Base-by-base conservation (phyloP, 352 stramenopile genomes). In the Phytophthora colocasiae region DNA sequence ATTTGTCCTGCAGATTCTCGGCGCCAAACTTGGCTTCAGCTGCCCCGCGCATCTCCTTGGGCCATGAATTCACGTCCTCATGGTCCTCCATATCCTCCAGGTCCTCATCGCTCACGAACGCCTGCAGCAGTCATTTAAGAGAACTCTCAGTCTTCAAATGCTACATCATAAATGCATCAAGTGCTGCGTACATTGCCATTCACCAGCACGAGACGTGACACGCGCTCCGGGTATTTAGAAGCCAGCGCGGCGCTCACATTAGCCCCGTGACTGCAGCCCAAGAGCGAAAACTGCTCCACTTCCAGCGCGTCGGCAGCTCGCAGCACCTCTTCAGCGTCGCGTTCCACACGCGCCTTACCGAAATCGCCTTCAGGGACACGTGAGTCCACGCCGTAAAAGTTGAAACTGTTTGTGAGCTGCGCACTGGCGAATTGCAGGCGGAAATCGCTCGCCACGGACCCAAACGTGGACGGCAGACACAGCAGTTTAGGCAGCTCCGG, bases 41-140 rank as follows among this genome's bases (percentile, higher is more conserved):
- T 40, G 82, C 68, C 15, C 79, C 73, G 7, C 79, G 81, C 49
- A 83, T 75, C 9, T 75, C 73, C 6, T 70, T 58, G 4, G 83
- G 76, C 87, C 83, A 93, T 60, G 74, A 77, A 29, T 53, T 54
- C 4, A 93, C 69, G 50, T 92, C 72, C 10, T 77, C 63, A 17
- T 80, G 77, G 49, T 76, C 66, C 32, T 78, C 63, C 61, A 85
- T 83, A 29, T 81, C 74, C 19, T 90, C 85, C 26, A 88, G 22
- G 51, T 95, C 87, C 64, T 93, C 85, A 27, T 88, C 70, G 15
- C 82, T 78, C 44, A 93, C 78, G 54, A 93, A 93, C 12, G 87
- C 83, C 86, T 95, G 41, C 51, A 63, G 17, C 39, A 45, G 9
- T 29, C 15, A 51, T 39, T 57, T 43, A 59, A 63, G 46, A 75